These are phyloP conservation scores for Hydnum rufescens DNA, from an alignment of 768 basidiomycete genomes.

Conservation along the genomic window DNA sequence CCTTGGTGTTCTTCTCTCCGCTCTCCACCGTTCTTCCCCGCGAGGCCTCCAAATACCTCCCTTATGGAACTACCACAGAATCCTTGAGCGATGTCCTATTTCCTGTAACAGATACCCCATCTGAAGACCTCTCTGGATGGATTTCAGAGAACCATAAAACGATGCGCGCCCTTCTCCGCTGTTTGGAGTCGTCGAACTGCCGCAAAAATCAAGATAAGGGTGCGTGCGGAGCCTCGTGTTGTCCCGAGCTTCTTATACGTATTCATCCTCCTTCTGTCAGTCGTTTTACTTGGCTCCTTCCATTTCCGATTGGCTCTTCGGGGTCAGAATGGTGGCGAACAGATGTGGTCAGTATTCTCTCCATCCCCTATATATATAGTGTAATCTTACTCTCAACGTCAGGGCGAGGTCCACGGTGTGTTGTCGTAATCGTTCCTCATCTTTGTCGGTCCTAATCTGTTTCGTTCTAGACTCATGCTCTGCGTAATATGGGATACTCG, in stretches of 20 bases:
- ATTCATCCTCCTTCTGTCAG: neutral
- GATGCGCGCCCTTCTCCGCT: neutral
- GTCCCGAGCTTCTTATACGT: neutral
- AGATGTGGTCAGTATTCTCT: conserved; percentile 4
- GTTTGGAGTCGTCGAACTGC: neutral
- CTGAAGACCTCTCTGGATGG: too few relatives aligned
- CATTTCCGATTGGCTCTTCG: neutral
- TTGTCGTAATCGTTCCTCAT: neutral
- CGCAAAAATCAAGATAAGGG: neutral
- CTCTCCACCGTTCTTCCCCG: too few relatives aligned
- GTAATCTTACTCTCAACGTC: neutral
- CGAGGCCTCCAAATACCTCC: too few relatives aligned
- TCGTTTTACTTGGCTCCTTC: neutral
- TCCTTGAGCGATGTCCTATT: too few relatives aligned
- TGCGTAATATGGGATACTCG: conserved; percentile 2
- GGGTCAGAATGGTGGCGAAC: conserved; percentile 1
- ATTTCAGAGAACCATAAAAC: neutral
- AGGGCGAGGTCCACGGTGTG: neutral
- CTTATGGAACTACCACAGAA: too few relatives aligned
- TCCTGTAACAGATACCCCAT: too few relatives aligned
- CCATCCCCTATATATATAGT: neutral
- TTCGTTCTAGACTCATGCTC: neutral
- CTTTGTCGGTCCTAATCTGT: neutral
- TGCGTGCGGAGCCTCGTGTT: neutral
- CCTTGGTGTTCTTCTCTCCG: too few relatives aligned